Evolutionary conservation across 2,329 filamentous ascomycete genomes (phyloP), one percentile per base, ranked within the genome.

Genomic region (Pseudocercospora fuligena): DNA sequence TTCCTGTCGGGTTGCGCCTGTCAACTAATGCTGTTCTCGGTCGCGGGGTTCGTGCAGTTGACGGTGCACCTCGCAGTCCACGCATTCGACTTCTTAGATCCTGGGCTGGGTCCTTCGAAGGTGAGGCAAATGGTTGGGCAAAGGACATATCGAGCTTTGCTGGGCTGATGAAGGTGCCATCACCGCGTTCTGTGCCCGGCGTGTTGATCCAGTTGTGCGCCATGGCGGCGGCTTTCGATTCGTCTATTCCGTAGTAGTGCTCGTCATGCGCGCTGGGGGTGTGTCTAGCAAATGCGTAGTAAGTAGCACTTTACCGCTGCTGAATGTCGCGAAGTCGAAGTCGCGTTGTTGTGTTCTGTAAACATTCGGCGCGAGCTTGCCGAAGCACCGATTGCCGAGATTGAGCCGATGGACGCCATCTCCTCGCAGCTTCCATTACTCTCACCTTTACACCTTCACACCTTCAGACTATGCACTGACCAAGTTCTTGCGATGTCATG

Each of bases 71-170:
- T 64, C 81, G 80, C 16, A 88, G 88, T 78, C 91, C 91, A 72
- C 89, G 88, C 75, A 95, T 85, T 70, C 92, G 89, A 69, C 90
- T 89, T 57, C 96, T 82, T 25, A 97, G 82, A 73, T 95, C 74
- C 64, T 79, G 92, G 74, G 89, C 88, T 47, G 76, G 79, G 76
- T 90, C 88, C 79, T 92, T 94, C 29, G 85, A 87, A 25, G 91
- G 94, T 31, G 92, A 93, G 64, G 90, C 88, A 73, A 97, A 97
- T 0, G 94, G 95, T 65, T 92, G 89, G 77, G 96, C 93, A 74
- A 93, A 90, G 61, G 93, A 96, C 72, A 94, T 89, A 74, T 96
- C 93, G 76, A 96, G 89, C 31, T 70, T 69, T 49, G 60, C 69
- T 7, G 70, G 70, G 79, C 82, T 88, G 69, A 96, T 84, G 79